These are phyloP conservation scores for Ophiobolus disseminans DNA, from an alignment of 2,329 filamentous ascomycete species.

Conservation along the genomic window DNA sequence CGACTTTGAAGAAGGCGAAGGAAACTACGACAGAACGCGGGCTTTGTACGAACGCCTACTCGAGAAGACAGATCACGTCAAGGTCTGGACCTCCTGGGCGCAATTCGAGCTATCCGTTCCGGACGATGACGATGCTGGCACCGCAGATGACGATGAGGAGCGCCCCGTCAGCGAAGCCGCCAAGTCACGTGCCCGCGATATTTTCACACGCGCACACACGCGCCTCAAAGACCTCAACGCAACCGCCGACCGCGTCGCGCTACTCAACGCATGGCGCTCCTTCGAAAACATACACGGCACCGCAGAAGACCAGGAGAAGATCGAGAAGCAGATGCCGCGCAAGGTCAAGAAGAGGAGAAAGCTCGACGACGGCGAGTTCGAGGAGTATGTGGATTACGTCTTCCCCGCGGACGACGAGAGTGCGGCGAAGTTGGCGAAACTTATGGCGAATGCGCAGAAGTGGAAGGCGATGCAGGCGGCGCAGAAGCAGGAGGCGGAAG, in stretches of 20 bases:
- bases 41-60: conserved; percentile 87
- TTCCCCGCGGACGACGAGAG: conserved; percentile 95
- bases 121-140: conserved; percentile 69
- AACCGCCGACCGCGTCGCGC: conserved; percentile 74
- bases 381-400: conserved; percentile 97
- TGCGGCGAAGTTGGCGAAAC: conserved; percentile 79
- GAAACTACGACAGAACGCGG: conserved; percentile 84
- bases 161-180: conserved; percentile 77
- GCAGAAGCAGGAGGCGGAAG: conserved; percentile 14
- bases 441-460: conserved; percentile 83
- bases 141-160: conserved; percentile 52
- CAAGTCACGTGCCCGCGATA: conserved; percentile 78
- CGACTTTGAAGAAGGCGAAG: conserved; percentile 96
- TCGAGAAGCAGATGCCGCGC: conserved; percentile 93
- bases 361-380: conserved; percentile 89
- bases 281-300: conserved; percentile 89
- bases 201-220: conserved; percentile 87
- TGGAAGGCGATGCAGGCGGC: conserved; percentile 73
- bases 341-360: conserved; percentile 90
- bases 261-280: conserved; percentile 89
- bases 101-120: conserved; percentile 96
- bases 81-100: conserved; percentile 99
- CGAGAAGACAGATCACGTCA: conserved; percentile 96
- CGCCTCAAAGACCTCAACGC: conserved; percentile 90
- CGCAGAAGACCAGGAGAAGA: conserved; percentile 75